Conservation (phyloP, 1,139 yeast species). For the Geotrichum candidum region DNA sequence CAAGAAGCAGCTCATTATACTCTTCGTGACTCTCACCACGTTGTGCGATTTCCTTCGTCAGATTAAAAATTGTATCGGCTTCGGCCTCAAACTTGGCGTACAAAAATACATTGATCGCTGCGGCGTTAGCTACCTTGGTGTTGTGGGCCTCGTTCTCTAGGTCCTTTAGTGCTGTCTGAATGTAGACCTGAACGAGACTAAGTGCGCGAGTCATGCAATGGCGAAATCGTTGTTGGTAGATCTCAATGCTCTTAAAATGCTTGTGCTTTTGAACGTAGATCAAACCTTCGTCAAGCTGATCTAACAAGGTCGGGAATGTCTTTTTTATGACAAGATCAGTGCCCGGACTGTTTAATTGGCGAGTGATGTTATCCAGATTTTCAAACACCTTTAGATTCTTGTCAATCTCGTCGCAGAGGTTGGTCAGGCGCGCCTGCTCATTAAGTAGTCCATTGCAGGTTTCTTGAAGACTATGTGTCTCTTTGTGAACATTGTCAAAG, state of each 20-base stretch:
- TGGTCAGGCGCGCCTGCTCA: constrained; percentile 44
- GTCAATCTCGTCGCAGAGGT: constrained; percentile 47
- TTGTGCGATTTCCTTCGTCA: constrained; percentile 46
- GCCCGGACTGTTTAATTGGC: constrained; percentile 64
- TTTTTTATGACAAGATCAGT: constrained; percentile 55
- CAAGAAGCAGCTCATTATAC: constrained; percentile 60
- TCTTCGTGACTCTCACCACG: constrained; percentile 50
- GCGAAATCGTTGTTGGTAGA: constrained; percentile 66
- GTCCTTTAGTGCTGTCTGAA: constrained; percentile 49
- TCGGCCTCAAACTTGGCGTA: constrained; percentile 57
- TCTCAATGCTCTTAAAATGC: constrained; percentile 62
- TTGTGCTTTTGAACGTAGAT: constrained; percentile 44
- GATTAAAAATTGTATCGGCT: constrained; percentile 40
- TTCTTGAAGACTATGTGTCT: constrained; percentile 58
- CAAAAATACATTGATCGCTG: constrained; percentile 49
- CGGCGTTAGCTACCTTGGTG: constrained; percentile 30
- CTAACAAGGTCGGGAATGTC: constrained; percentile 49
- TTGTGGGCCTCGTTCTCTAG: constrained; percentile 42
- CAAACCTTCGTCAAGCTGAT: constrained; percentile 55
- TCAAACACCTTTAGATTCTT: constrained; percentile 57
- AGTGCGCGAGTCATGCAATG: constrained; percentile 83
- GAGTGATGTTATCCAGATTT: constrained; percentile 61
- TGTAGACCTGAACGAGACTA: constrained; percentile 64
- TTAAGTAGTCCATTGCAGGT: constrained; percentile 51
- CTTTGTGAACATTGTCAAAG: constrained; percentile 51